Percentiles rank a stretch among this genome's conserved stretches.
These are phyloP conservation scores for Rubia peregrina DNA, from an alignment of 305 asterid species.

Conservation along the genomic window DNA sequence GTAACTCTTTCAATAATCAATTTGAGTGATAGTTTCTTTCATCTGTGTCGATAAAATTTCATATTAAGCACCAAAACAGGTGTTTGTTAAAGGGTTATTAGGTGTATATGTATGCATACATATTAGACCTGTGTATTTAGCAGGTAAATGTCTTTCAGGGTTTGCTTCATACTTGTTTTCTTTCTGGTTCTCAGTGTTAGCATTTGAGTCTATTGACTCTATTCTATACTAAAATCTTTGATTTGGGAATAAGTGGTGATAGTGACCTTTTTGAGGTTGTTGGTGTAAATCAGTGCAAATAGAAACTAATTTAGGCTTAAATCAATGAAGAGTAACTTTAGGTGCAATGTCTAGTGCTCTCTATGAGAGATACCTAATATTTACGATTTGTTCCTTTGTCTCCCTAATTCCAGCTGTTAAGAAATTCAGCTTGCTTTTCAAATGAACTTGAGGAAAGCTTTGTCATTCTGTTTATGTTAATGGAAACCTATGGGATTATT, in stretches of 20 bases:
- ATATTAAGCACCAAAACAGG: neutral
- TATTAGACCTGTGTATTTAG: neutral
- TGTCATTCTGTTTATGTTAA: conserved; percentile 2
- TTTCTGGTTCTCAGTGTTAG: neutral
- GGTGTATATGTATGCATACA: neutral
- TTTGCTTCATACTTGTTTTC: neutral
- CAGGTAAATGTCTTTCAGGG: neutral
- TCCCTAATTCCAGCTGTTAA: neutral
- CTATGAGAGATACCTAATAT: neutral
- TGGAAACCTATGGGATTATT: neutral
- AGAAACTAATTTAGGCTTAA: neutral
- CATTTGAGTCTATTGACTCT: neutral
- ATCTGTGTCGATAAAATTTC: neutral
- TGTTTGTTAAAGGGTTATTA: neutral
- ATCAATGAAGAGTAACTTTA: neutral
- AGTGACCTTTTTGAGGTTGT: neutral
- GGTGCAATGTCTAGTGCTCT: neutral
- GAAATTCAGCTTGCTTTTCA: neutral
- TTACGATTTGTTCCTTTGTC: neutral
- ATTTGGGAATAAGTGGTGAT: neutral
- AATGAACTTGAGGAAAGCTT: neutral
- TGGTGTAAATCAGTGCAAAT: neutral
- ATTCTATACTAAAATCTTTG: neutral
- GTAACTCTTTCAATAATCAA: no score
- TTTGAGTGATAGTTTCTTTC: neutral